Evolutionary conservation across 371 early-diverging fungal genomes (phyloP).

Genomic region (Mucor plumbeus): DNA sequence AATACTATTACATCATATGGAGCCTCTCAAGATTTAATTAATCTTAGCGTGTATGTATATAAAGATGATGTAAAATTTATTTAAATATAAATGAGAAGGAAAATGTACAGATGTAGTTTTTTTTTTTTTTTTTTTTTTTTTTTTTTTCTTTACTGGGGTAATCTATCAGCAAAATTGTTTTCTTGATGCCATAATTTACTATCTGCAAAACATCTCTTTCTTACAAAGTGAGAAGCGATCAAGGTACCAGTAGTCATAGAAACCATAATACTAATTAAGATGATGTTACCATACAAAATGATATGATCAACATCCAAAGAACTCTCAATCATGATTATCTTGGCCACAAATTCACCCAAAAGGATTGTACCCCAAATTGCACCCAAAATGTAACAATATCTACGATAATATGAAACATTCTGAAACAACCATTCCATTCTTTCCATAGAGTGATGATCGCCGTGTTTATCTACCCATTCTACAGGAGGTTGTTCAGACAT

Average conservation of each 20-base stretch:
- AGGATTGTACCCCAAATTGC: slow-evolving; percentile 42
- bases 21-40: background rate
- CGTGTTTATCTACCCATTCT: slow-evolving; percentile 33
- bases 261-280: slow-evolving; percentile 28
- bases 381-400: slow-evolving; percentile 26
- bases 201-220: slow-evolving; percentile 3
- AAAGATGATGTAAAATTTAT: background rate
- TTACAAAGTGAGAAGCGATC: slow-evolving; percentile 1
- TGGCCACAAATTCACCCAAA: slow-evolving; percentile 41
- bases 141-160: background rate
- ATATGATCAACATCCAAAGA: slow-evolving; percentile 39
- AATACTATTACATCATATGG: background rate
- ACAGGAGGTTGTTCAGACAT: slow-evolving; percentile 9
- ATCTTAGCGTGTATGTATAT: background rate
- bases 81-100: too few relatives aligned
- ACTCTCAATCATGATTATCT: slow-evolving; percentile 45
- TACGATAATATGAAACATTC: slow-evolving; percentile 2
- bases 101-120: too few relatives aligned
- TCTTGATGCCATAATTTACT: background rate
- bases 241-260: slow-evolving; percentile 6
- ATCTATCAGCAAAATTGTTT: background rate
- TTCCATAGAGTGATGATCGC: slow-evolving; percentile 19
- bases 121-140: too few relatives aligned
- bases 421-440: slow-evolving; percentile 37
- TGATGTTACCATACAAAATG: slow-evolving; percentile 38